Evolutionary conservation across 768 basidiomycete genomes (phyloP).

Genomic region (Mycena leptocephala): DNA sequence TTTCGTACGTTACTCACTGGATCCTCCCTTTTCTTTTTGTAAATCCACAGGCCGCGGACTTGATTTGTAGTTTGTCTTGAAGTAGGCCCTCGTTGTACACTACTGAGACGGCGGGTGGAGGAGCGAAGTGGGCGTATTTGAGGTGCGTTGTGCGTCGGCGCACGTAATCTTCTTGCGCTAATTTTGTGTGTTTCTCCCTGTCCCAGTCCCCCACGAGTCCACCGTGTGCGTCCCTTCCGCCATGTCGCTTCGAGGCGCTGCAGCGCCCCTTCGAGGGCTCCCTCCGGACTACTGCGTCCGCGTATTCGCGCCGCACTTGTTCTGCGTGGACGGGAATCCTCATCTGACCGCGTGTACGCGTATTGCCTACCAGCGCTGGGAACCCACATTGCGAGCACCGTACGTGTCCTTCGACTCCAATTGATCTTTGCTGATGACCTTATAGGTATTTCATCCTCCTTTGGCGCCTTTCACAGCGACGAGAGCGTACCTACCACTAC

Average conservation of each 20-base stretch:
- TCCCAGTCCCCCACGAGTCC: neutral
- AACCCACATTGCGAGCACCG: neutral
- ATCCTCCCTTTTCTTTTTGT: neutral
- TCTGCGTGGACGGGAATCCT: neutral
- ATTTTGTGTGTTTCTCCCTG: neutral
- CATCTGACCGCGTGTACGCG: neutral
- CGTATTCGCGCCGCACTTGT: neutral
- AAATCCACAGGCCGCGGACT: neutral
- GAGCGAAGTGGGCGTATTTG: neutral
- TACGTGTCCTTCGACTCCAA: neutral
- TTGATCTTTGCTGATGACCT: constrained; percentile 1
- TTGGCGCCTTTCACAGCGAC: neutral
- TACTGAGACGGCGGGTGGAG: neutral
- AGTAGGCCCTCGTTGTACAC: neutral
- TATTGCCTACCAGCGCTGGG: neutral
- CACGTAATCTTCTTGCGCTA: too few relatives aligned
- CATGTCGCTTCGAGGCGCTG: neutral
- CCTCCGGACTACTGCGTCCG: neutral
- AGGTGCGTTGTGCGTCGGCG: too few relatives aligned
- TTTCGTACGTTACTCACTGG: neutral
- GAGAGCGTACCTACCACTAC: constrained; percentile 1
- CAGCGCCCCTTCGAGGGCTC: neutral
- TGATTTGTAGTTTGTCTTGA: neutral
- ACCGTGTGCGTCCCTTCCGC: neutral
- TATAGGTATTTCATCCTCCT: neutral